Percentiles rank a stretch among this genome's conserved stretches.
phyloP scores from a whole-genome alignment of 2,329 filamentous ascomycete species.

The Penicillium oxalicum region DNA sequence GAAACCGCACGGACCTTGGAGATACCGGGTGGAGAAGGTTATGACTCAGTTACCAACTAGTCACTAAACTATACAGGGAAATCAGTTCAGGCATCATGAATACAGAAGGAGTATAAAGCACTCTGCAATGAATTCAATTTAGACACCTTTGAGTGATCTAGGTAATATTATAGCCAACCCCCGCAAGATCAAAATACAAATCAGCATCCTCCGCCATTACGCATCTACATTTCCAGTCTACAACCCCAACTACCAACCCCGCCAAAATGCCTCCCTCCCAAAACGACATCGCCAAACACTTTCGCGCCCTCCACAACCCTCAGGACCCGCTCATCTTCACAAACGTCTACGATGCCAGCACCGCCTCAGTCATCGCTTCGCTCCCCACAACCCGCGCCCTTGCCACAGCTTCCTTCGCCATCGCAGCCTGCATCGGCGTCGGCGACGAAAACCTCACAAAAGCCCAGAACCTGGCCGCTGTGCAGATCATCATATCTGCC shows the following conservation, averaged over 20 bases:
- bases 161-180: no score
- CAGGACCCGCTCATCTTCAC: conserved; percentile 7
- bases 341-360: conserved; percentile 8
- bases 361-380: conserved; percentile 6
- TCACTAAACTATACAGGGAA: no score
- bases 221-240: neutral
- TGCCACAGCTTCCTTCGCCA: conserved; percentile 49
- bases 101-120: no score
- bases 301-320: conserved; percentile 6
- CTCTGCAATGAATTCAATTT: no score
- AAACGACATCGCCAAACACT: conserved; percentile 6
- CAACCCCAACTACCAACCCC: neutral
- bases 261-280: neutral
- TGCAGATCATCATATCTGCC: conserved; percentile 42
- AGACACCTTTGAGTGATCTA: no score
- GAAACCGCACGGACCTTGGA: no score
- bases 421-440: conserved; percentile 44
- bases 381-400: conserved; percentile 34
- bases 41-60: no score
- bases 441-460: conserved; percentile 47
- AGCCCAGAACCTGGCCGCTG: conserved; percentile 47
- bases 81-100: no score
- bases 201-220: no score
- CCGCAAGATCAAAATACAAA: no score
- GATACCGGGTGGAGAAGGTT: no score